Evolutionary conservation across 257 asterid genomes (phyloP).

Genomic region (Solanum medicagineum): DNA sequence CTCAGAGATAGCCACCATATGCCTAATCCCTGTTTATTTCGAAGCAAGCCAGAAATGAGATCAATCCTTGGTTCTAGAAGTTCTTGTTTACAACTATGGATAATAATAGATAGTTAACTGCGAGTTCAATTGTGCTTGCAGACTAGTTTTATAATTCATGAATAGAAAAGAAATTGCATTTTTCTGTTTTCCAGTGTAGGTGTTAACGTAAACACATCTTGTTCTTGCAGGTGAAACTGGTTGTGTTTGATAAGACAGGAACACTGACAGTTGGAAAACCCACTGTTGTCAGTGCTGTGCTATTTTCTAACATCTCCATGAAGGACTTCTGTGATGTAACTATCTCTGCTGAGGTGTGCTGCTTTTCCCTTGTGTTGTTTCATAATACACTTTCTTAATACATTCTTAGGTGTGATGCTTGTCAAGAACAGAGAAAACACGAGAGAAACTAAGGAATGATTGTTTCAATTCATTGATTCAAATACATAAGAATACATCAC

Average conservation of each 20-base stretch:
- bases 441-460: too few species aligned
- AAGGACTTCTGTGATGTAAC: slow-evolving; percentile 79
- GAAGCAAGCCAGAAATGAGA: neutral
- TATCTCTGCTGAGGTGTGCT: slow-evolving; percentile 83
- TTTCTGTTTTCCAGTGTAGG: neutral
- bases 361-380: neutral
- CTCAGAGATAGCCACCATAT: neutral
- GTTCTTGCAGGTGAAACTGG: slow-evolving; percentile 55
- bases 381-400: neutral
- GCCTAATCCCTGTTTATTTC: neutral
- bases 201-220: neutral
- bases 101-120: neutral
- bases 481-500: too few species aligned
- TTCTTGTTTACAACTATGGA: neutral
- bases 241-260: slow-evolving; percentile 91
- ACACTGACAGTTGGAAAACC: slow-evolving; percentile 89
- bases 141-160: neutral
- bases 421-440: too few species aligned
- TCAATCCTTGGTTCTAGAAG: neutral
- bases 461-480: too few species aligned
- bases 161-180: neutral
- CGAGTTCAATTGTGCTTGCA: neutral
- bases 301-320: slow-evolving; percentile 58
- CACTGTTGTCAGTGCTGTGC: slow-evolving; percentile 69
- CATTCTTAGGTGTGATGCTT: neutral